Conservation (phyloP, 2,329 filamentous ascomycete species). For the Cytospora schulzeri region DNA sequence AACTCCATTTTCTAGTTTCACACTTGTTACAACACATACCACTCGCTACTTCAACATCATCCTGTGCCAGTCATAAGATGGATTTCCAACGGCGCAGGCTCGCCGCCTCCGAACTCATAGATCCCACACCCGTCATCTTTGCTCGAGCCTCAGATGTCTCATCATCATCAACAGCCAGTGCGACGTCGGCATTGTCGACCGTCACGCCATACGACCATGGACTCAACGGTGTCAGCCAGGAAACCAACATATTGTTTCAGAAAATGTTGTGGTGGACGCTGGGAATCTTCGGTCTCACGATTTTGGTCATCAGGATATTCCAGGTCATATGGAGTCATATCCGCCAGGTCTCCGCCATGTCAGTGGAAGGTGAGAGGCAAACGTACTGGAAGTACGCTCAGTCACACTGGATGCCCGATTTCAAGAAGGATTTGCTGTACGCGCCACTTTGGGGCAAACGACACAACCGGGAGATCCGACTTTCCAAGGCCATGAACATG, state of each 20-base stretch:
- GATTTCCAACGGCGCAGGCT: conserved; percentile 35
- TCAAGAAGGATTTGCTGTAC: conserved; percentile 66
- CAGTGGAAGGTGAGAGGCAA: conserved; percentile 52
- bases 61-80: conserved; percentile 34
- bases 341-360: conserved; percentile 63
- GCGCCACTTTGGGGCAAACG: conserved; percentile 66
- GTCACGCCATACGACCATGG: conserved; percentile 58
- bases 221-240: conserved; percentile 63
- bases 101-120: conserved; percentile 31
- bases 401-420: conserved; percentile 60
- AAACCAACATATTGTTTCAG: conserved; percentile 58
- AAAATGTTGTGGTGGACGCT: conserved; percentile 63
- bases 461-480: conserved; percentile 57
- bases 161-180: conserved; percentile 20
- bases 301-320: conserved; percentile 55
- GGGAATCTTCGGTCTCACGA: conserved; percentile 55
- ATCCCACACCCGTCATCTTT: conserved; percentile 21
- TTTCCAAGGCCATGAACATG: conserved; percentile 49
- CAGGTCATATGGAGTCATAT: conserved; percentile 59
- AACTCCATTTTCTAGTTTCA: conserved; percentile 1
- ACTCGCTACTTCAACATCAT: background rate
- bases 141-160: conserved; percentile 13
- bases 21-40: background rate
- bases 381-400: conserved; percentile 61
- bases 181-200: conserved; percentile 46